phyloP scores from a whole-genome alignment of 1,284 basidiomycete species.

The Neolentinus lepideus region DNA sequence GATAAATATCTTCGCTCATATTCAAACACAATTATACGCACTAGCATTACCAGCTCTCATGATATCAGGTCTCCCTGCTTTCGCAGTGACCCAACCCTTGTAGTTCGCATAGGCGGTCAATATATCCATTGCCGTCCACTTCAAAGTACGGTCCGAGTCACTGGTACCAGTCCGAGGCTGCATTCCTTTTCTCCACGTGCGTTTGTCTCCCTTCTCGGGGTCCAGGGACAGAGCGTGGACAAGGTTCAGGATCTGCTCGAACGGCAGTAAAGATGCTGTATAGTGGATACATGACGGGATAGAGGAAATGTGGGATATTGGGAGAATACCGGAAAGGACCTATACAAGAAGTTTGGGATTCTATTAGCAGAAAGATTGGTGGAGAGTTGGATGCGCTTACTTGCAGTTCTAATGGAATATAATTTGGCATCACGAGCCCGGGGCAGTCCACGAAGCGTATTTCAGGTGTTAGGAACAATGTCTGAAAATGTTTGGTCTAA shows the following conservation, averaged over 20 bases:
- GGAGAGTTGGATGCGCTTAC: slow-evolving; percentile 29
- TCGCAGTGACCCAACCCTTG: slow-evolving; percentile 84
- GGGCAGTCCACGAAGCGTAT: slow-evolving; percentile 84
- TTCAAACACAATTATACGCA: slow-evolving; percentile 34
- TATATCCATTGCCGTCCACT: slow-evolving; percentile 79
- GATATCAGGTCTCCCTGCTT: slow-evolving; percentile 81
- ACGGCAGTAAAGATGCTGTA: slow-evolving; percentile 62
- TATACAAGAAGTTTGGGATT: slow-evolving; percentile 27
- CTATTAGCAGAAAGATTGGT: slow-evolving; percentile 2
- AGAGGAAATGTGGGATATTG: slow-evolving; percentile 83
- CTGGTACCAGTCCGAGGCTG: slow-evolving; percentile 18
- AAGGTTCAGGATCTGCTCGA: slow-evolving; percentile 69
- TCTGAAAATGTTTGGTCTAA: slow-evolving; percentile 92
- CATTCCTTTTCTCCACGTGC: slow-evolving; percentile 60
- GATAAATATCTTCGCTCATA: not conserved
- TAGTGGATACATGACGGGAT: slow-evolving; percentile 71
- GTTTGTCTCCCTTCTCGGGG: slow-evolving; percentile 46
- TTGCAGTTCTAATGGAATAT: slow-evolving; percentile 76
- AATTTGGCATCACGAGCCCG: slow-evolving; percentile 77
- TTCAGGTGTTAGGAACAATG: slow-evolving; percentile 78
- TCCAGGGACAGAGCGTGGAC: slow-evolving; percentile 36
- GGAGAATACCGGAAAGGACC: slow-evolving; percentile 77
- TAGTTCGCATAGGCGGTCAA: slow-evolving; percentile 70
- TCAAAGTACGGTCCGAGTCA: slow-evolving; percentile 7
- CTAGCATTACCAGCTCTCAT: slow-evolving; percentile 85